These are phyloP conservation scores for Calonectria naviculata DNA, from an alignment of 2,329 filamentous ascomycete species.

Conservation along the genomic window DNA sequence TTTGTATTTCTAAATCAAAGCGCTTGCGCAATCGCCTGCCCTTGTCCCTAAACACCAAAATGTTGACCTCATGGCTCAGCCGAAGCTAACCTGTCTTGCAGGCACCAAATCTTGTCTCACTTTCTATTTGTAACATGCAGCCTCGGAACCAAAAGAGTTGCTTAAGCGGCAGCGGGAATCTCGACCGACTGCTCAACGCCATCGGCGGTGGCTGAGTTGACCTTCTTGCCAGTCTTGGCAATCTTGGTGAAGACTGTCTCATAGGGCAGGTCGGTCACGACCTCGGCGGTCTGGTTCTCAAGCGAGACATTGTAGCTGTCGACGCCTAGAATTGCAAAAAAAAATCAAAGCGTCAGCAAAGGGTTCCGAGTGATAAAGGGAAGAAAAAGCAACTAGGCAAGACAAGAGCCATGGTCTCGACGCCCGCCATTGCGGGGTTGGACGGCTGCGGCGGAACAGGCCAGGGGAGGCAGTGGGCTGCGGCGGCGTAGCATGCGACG, in stretches of 20 bases:
- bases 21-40: slow-evolving; percentile 25
- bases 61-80: slow-evolving; percentile 26
- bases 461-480: background rate
- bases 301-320: slow-evolving; percentile 89
- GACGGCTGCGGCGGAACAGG: background rate
- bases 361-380: background rate
- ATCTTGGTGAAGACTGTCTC: slow-evolving; percentile 88
- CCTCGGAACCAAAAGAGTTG: background rate
- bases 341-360: slow-evolving; percentile 1
- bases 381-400: background rate
- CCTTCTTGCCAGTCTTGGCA: slow-evolving; percentile 94
- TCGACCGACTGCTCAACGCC: slow-evolving; percentile 67
- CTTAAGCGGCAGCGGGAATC: slow-evolving; percentile 49
- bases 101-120: background rate
- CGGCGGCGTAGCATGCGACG: background rate
- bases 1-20: slow-evolving; percentile 27
- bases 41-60: slow-evolving; percentile 32
- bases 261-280: slow-evolving; percentile 80
- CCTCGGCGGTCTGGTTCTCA: slow-evolving; percentile 83
- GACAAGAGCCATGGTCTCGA: background rate
- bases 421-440: background rate
- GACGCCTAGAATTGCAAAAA: slow-evolving; percentile 74
- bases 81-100: slow-evolving; percentile 31
- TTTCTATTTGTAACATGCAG: slow-evolving; percentile 5
- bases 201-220: slow-evolving; percentile 81